Evolutionary conservation across 176 grass and related monocot genomes (phyloP).

Genomic region (Juncus effusus): DNA sequence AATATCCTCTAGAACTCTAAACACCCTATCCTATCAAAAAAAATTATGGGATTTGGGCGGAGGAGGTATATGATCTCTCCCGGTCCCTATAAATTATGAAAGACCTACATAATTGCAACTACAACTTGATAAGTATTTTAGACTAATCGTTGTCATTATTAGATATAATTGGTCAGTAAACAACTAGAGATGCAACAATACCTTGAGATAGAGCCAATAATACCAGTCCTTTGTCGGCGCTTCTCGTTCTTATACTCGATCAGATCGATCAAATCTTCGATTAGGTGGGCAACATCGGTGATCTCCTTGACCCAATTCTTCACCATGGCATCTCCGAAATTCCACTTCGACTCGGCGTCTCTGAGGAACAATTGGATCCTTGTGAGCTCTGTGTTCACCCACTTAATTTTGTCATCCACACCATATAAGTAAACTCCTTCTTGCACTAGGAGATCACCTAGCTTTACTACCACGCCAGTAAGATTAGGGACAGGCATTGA

Average conservation of each 20-base stretch:
- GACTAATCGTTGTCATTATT: no score
- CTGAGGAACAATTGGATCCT: conserved; percentile 17
- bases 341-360: conserved; percentile 18
- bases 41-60: no score
- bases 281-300: neutral
- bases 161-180: no score
- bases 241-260: conserved; percentile 21
- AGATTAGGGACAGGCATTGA: conserved; percentile 11
- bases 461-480: neutral
- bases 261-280: conserved; percentile 14
- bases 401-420: conserved; percentile 1
- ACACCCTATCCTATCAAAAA: no score
- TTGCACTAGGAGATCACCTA: conserved; percentile 2
- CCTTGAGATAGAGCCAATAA: conserved; percentile 12
- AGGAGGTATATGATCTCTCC: no score
- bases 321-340: neutral
- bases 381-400: neutral
- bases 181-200: neutral
- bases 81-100: no score
- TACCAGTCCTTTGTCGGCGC: conserved; percentile 3
- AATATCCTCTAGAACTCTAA: no score
- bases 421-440: conserved; percentile 17
- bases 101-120: no score
- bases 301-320: conserved; percentile 25
- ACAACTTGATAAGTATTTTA: no score